Conservation (phyloP, 2,329 filamentous ascomycete genomes). For the Trichoderma koningiopsis region DNA sequence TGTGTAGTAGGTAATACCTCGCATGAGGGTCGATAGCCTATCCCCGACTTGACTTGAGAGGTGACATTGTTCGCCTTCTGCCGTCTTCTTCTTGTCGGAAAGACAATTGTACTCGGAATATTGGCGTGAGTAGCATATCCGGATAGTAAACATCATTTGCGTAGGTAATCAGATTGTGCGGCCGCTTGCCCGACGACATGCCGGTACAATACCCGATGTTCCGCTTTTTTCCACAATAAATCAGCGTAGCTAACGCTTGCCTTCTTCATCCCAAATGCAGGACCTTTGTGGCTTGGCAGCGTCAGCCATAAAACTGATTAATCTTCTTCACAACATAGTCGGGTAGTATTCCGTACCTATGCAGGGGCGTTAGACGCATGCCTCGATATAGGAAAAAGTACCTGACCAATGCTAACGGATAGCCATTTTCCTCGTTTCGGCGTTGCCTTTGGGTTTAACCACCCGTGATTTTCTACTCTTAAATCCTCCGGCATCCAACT, state of each 20-base stretch:
- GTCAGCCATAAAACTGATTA: background rate
- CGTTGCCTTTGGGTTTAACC: background rate
- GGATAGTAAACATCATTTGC: background rate
- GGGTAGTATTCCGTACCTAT: background rate
- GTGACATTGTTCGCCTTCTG: background rate
- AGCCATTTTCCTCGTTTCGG: background rate
- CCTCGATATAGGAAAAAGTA: background rate
- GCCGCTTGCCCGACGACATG: conserved; percentile 7
- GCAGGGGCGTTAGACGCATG: background rate
- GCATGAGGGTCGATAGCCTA: background rate
- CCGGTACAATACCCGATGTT: background rate
- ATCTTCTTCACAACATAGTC: background rate
- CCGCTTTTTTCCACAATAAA: background rate
- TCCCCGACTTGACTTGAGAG: background rate
- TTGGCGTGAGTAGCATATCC: background rate
- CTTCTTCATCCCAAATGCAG: background rate
- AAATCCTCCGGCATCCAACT: conserved; percentile 17
- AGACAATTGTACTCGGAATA: background rate
- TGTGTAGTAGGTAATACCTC: background rate
- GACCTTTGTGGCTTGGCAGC: background rate
- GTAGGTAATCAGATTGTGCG: background rate
- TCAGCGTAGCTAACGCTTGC: background rate
- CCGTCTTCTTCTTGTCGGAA: background rate
- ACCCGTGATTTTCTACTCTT: background rate
- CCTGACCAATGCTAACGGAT: background rate